Base-by-base conservation (phyloP, 2,329 filamentous ascomycete genomes). In the Grosmannia penicillata region DNA sequence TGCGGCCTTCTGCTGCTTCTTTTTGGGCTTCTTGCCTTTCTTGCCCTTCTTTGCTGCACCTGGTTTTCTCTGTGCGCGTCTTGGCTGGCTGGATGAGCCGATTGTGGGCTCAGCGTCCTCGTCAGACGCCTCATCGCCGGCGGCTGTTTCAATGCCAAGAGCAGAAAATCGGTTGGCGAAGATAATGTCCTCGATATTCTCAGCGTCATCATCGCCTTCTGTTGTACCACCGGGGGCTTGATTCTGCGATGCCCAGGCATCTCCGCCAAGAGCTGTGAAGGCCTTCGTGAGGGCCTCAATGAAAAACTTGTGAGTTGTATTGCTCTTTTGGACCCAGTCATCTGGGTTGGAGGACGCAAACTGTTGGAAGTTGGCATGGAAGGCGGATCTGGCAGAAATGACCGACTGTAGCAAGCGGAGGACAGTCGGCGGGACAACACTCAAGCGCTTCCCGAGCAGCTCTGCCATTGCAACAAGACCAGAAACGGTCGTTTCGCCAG, bases 221-320 rank as follows among this genome's bases (percentile, higher is more conserved):
- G 7, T 31, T 7, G 3, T 22, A 14, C 7, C 15, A 13, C n/a
- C 11, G 3, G 3, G 8, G 3, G 24, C 22, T 6, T 24, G 4
- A 4, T 32, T 22, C n/a, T 22, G 13, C 11, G 9, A 7, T 4
- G 30, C 2, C 30, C 30, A 32, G 18, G 9, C 29, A 1, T 51
- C 44, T 3, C 59, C 56, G 4, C 60, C 58, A 1, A 65, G 45
- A 11, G 48, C 47, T 1, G 53, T 24, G 26, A 63, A 63, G 1
- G 56, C 55, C 4, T 57, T 44, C 4, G 44, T 50, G 2, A 68
- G 53, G 2, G 51, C 52, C 31, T 64, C 53, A 37, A 66, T 65
- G 43, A 65, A 67, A 27, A 54, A 45, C 32, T 59, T 58, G 45
- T 68, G 61, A 1, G 52, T 51, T 3, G 40, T 43, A 41, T 65